Percentiles rank a stretch among this genome's conserved stretches.
Conservation (phyloP, 805 yeast species). For the Ogataea nakhonphanomensis region DNA sequence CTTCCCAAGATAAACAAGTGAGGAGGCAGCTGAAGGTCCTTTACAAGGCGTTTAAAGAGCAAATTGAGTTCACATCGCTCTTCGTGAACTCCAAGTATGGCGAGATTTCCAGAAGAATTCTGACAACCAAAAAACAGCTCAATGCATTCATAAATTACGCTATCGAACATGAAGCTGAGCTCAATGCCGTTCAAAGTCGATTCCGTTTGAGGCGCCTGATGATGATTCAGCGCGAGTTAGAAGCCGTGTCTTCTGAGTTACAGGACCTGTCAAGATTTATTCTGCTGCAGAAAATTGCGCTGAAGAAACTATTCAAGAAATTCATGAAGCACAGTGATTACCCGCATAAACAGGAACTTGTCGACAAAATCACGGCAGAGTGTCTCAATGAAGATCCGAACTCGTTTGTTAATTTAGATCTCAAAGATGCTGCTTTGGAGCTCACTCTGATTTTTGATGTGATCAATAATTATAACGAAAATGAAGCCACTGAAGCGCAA, state of each 20-base stretch:
- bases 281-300: conserved; percentile 68
- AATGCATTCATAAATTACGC: conserved; percentile 24
- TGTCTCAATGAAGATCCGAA: conserved; percentile 38
- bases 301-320: conserved; percentile 72
- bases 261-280: conserved; percentile 70
- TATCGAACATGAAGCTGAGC: conserved; percentile 2
- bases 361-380: conserved; percentile 30
- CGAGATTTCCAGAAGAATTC: conserved; percentile 55
- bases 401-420: conserved; percentile 59
- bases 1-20: conserved; percentile 19
- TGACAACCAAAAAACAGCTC: conserved; percentile 25
- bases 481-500: not conserved
- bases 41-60: conserved; percentile 46
- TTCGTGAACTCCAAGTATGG: conserved; percentile 67
- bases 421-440: conserved; percentile 59
- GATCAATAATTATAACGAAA: conserved; percentile 28
- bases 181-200: conserved; percentile 15
- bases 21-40: conserved; percentile 32
- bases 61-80: conserved; percentile 56
- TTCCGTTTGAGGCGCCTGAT: conserved; percentile 24
- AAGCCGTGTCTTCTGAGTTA: conserved; percentile 45
- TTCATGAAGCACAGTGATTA: conserved; percentile 45
- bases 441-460: conserved; percentile 53
- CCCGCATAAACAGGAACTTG: conserved; percentile 31
- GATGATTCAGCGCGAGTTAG: conserved; percentile 36